Conservation (phyloP, 768 basidiomycete genomes). For the Agaricus subrufescens region DNA sequence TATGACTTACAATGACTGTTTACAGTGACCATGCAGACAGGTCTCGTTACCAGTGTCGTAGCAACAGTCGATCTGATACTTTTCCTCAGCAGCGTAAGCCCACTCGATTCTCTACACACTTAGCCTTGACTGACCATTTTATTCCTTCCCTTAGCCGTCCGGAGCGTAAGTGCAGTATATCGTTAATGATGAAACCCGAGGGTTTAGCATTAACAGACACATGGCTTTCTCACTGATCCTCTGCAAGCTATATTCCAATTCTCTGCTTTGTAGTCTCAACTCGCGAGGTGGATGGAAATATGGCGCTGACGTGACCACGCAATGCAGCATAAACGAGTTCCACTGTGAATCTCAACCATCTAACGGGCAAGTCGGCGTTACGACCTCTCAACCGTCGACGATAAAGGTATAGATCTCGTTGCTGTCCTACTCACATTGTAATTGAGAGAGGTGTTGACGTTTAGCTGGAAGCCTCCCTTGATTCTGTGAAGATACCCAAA, state of each 20-base stretch:
- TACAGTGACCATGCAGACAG: background rate
- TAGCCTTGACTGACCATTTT: background rate
- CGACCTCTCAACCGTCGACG: too few relatives aligned
- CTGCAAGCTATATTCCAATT: slow-evolving; percentile 2
- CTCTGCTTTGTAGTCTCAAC: background rate
- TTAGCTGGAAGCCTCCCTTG: too few relatives aligned
- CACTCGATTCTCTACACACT: too few relatives aligned
- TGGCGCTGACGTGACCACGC: too few relatives aligned
- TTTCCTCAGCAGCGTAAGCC: background rate
- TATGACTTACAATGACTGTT: background rate
- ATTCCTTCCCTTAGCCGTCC: background rate
- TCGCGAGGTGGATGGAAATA: background rate
- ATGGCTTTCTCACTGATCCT: background rate
- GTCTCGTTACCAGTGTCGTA: background rate
- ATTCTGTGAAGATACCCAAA: too few relatives aligned
- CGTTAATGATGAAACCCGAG: too few relatives aligned
- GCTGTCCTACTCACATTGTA: too few relatives aligned
- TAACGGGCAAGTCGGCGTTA: too few relatives aligned
- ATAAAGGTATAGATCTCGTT: too few relatives aligned
- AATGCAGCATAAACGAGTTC: too few relatives aligned
- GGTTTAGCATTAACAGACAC: background rate
- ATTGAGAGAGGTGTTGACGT: too few relatives aligned
- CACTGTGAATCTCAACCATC: too few relatives aligned
- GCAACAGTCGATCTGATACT: background rate
- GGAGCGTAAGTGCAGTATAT: background rate